Evolutionary conservation across 257 asterid genomes (phyloP).

Genomic region (Galeopsis tetrahit): DNA sequence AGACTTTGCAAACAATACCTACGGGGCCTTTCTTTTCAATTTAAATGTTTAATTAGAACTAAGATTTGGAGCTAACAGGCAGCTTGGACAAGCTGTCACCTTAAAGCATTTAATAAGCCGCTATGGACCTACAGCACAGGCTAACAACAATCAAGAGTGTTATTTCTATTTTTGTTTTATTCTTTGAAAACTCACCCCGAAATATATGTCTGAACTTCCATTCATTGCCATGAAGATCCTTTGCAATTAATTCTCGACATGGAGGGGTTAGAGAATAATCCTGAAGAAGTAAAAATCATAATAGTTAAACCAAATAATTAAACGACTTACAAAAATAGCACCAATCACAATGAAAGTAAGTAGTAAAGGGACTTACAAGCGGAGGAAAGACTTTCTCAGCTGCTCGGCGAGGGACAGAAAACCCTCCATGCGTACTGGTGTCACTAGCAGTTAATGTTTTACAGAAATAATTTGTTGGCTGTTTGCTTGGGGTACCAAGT

Average conservation of each 20-base stretch:
- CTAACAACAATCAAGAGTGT: background rate
- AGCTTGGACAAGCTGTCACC: background rate
- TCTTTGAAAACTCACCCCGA: conserved; percentile 57
- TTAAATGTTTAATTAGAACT: background rate
- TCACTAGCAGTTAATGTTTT: conserved; percentile 86
- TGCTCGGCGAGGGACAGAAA: conserved; percentile 90
- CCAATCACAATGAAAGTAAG: conserved; percentile 12
- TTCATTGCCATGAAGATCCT: conserved; percentile 89
- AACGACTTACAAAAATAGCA: background rate
- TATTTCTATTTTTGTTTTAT: background rate
- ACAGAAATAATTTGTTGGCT: conserved; percentile 83
- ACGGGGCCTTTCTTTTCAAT: background rate
- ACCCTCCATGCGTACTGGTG: conserved; percentile 92
- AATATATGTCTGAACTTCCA: conserved; percentile 90
- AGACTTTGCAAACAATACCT: background rate
- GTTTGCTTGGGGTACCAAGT: conserved; percentile 80
- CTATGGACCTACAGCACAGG: background rate
- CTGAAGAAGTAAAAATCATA: conserved; percentile 42
- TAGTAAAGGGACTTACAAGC: conserved; percentile 55
- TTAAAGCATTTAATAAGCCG: background rate
- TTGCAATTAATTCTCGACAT: conserved; percentile 75
- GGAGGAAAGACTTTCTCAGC: conserved; percentile 95
- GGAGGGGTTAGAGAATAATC: conserved; percentile 89
- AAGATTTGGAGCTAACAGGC: background rate
- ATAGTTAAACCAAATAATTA: conserved; percentile 6